Conservation (phyloP, 306 rosid species). For the Luffa acutangula region DNA sequence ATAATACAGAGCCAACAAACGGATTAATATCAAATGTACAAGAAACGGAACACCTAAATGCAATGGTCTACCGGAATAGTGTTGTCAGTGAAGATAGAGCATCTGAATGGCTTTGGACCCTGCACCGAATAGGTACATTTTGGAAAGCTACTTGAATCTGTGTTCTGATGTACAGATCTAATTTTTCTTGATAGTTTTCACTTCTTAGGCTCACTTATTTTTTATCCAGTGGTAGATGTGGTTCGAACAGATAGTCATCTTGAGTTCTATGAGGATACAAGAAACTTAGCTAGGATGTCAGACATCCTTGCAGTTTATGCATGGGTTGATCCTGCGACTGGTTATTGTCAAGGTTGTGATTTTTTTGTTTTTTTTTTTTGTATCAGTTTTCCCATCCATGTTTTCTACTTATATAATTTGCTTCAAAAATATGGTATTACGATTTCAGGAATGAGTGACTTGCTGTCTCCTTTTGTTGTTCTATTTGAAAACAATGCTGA, state of each 20-base stretch:
- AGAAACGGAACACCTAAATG: conserved; percentile 28
- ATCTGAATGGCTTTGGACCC: conserved; percentile 97
- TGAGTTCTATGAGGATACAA: conserved; percentile 72
- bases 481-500: conserved; percentile 94
- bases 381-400: conserved; percentile 13
- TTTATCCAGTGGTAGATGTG: conserved; percentile 74
- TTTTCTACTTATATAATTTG: conserved; percentile 3
- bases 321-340: conserved; percentile 95
- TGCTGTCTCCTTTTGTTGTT: conserved; percentile 92
- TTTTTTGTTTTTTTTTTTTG: background rate
- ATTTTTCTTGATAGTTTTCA: conserved; percentile 3
- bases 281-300: conserved; percentile 94
- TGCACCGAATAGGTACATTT: conserved; percentile 70
- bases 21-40: conserved; percentile 64
- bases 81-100: conserved; percentile 43
- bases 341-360: conserved; percentile 86
- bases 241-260: conserved; percentile 95
- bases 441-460: conserved; percentile 88
- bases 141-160: background rate
- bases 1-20: conserved; percentile 31
- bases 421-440: conserved; percentile 20
- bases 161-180: background rate
- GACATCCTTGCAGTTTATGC: conserved; percentile 98
- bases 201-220: conserved; percentile 20
- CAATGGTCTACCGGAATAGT: conserved; percentile 35